Conservation (phyloP, 768 basidiomycete species). For the Tylopilus balloui region DNA sequence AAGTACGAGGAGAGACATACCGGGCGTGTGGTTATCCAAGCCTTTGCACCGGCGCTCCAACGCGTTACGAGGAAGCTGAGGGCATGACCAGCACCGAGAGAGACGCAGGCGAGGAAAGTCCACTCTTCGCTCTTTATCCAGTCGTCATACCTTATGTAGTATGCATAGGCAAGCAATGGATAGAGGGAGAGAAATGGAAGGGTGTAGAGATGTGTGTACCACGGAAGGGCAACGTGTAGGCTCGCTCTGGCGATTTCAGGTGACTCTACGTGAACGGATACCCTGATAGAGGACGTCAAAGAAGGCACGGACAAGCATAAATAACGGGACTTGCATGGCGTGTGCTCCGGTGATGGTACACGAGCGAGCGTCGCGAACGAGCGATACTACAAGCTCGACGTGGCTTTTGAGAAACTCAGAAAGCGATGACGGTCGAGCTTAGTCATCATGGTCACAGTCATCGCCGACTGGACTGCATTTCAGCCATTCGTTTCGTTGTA, state of each 20-base stretch:
- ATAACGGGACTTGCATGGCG: conserved; percentile 17
- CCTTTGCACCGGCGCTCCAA: conserved; percentile 80
- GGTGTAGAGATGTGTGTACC: conserved; percentile 68
- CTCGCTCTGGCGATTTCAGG: conserved; percentile 64
- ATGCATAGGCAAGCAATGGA: conserved; percentile 83
- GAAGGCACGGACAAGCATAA: too few relatives aligned
- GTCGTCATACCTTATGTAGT: conserved; percentile 84
- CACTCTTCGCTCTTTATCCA: conserved; percentile 95
- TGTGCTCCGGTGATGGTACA: conserved; percentile 2
- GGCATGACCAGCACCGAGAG: conserved; percentile 82
- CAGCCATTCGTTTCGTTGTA: too few relatives aligned
- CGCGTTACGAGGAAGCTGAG: conserved; percentile 87
- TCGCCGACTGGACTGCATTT: too few relatives aligned
- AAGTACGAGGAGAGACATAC: conserved; percentile 36
- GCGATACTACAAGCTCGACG: too few relatives aligned
- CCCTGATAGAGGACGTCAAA: conserved; percentile 24
- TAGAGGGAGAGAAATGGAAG: conserved; percentile 77
- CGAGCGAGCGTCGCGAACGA: neutral
- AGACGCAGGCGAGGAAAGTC: conserved; percentile 91
- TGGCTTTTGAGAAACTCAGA: too few relatives aligned
- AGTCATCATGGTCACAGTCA: neutral
- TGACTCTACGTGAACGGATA: conserved; percentile 52
- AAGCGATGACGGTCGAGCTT: too few relatives aligned
- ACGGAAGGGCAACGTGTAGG: conserved; percentile 62
- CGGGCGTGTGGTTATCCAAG: conserved; percentile 74